phyloP scores from a whole-genome alignment of 2,329 filamentous ascomycete species.

The Pyrenophora seminiperda region DNA sequence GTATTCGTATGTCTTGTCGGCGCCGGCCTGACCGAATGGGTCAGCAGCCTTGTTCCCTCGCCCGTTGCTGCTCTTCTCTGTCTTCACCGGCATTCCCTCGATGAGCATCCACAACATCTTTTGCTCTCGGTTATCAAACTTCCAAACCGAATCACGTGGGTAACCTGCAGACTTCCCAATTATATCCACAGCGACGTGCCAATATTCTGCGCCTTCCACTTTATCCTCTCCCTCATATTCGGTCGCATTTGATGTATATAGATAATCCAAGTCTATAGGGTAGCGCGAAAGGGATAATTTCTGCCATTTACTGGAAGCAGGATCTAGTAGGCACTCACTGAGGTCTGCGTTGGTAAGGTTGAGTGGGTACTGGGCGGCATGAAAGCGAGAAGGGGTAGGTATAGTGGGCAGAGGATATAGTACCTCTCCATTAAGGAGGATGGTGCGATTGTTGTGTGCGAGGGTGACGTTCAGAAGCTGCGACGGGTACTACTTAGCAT shows the following conservation, averaged over 20 bases:
- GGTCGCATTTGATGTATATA: conserved; percentile 26
- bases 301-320: conserved; percentile 17
- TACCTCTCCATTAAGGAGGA: conserved; percentile 33
- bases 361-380: conserved; percentile 21
- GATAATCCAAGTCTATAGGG: conserved; percentile 25
- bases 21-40: conserved; percentile 23
- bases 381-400: conserved; percentile 30
- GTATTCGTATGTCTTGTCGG: conserved; percentile 29
- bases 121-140: conserved; percentile 30
- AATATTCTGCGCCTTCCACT: conserved; percentile 25
- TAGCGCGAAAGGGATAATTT: conserved; percentile 14
- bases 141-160: conserved; percentile 16
- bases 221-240: conserved; percentile 15
- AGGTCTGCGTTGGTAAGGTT: conserved; percentile 37
- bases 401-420: conserved; percentile 38
- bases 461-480: conserved; percentile 43
- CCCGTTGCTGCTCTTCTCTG: conserved; percentile 6
- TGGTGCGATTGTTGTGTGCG: conserved; percentile 32
- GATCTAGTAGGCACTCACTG: conserved; percentile 18
- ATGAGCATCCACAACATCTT: conserved; percentile 36
- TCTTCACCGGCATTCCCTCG: conserved; percentile 23
- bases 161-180: conserved; percentile 26
- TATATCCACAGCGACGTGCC: conserved; percentile 39
- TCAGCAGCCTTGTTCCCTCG: conserved; percentile 19
- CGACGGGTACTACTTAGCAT: conserved; percentile 2